A percentile compares a stretch with the other conserved stretches of the same genome.
Conservation (phyloP, 2,329 filamentous ascomycete genomes). For the Thelonectria blattea region DNA sequence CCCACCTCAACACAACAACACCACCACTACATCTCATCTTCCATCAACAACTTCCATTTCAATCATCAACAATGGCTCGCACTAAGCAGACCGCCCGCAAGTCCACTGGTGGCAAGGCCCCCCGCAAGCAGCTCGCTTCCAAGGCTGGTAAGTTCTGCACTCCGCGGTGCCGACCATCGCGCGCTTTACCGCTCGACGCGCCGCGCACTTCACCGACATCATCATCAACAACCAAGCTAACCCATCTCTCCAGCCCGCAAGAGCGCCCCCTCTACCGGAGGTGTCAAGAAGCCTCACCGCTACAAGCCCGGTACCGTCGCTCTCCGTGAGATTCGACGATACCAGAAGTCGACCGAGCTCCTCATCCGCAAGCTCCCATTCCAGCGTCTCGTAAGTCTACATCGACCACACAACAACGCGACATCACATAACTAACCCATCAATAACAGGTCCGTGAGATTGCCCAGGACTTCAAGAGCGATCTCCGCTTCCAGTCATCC, state of each 20-base stretch:
- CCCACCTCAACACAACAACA: conserved; percentile 34
- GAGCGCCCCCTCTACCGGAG: conserved; percentile 94
- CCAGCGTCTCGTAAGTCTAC: conserved; percentile 77
- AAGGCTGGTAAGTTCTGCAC: conserved; percentile 70
- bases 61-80: conserved; percentile 62
- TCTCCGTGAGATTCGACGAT: conserved; percentile 97
- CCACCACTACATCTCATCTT: conserved; percentile 10
- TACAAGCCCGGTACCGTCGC: conserved; percentile 94
- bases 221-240: background rate
- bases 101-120: conserved; percentile 80
- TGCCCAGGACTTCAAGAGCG: conserved; percentile 92
- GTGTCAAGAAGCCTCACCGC: conserved; percentile 95
- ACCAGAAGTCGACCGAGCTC: conserved; percentile 97
- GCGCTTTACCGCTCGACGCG: conserved; percentile 13
- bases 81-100: conserved; percentile 75
- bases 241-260: conserved; percentile 69
- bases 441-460: conserved; percentile 83
- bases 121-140: conserved; percentile 96
- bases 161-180: background rate
- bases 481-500: conserved; percentile 96
- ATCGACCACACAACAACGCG: background rate
- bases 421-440: conserved; percentile 15
- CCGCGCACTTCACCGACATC: conserved; percentile 12
- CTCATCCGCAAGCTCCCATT: conserved; percentile 97
- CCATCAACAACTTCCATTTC: conserved; percentile 37